phyloP scores from a whole-genome alignment of 2,329 filamentous ascomycete species.

The Diplodia sapinea region DNA sequence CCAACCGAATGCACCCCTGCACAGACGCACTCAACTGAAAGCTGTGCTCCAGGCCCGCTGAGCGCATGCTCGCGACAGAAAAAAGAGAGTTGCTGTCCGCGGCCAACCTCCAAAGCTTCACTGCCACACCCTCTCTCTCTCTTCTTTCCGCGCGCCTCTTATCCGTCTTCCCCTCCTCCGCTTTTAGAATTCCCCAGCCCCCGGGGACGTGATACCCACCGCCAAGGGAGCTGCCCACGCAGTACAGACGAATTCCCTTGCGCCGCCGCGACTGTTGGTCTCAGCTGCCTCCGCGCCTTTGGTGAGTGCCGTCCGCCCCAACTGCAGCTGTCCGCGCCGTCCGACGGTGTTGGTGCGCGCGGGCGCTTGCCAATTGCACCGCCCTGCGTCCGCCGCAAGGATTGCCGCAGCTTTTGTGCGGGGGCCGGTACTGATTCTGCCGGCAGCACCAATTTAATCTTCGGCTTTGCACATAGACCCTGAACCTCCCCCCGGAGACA shows the following conservation, averaged over 20 bases:
- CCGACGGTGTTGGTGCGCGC: not conserved
- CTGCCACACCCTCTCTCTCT: slow-evolving; percentile 7
- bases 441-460: slow-evolving; percentile 18
- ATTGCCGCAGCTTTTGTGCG: not conserved
- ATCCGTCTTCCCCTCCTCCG: slow-evolving; percentile 8
- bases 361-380: not conserved
- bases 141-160: slow-evolving; percentile 12
- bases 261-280: slow-evolving; percentile 19
- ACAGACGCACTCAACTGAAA: slow-evolving; percentile 30
- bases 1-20: slow-evolving; percentile 33
- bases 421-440: slow-evolving; percentile 14
- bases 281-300: slow-evolving; percentile 7
- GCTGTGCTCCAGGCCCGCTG: slow-evolving; percentile 9
- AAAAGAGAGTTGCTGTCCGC: slow-evolving; percentile 26
- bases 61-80: slow-evolving; percentile 22
- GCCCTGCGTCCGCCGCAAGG: not conserved
- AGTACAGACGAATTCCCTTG: slow-evolving; percentile 33
- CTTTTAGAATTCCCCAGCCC: slow-evolving; percentile 21
- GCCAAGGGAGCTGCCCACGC: slow-evolving; percentile 32
- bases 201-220: slow-evolving; percentile 27
- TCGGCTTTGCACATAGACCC: slow-evolving; percentile 33
- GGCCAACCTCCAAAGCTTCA: not conserved
- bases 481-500: not conserved
- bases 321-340: not conserved
- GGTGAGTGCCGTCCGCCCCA: slow-evolving; percentile 10